Base-by-base conservation (phyloP, 768 basidiomycete species). In the Phylloporus arenicola region DNA sequence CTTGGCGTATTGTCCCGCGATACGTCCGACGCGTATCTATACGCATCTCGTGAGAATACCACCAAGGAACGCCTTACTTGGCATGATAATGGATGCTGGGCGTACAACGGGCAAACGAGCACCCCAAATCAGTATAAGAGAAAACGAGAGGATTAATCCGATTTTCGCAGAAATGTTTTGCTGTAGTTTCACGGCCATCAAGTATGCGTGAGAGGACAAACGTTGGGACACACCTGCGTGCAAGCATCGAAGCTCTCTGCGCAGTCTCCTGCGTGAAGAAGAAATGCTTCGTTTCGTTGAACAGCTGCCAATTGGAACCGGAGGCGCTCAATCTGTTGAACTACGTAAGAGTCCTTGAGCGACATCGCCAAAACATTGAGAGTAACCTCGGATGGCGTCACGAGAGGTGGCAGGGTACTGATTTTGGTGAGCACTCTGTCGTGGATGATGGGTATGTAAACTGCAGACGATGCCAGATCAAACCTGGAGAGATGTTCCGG, bases 201-300 rank as follows among this genome's bases (percentile, higher is more conserved):
- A 1, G 7, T 17, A 48, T 45, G 47, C 45, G 48, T 41, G 47
- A 12, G 57, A 43, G 44, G 41, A 60, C 30, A 25, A 31, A 47
- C 31, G 49, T 37, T 6, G 37, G 25, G 34, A 73, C 79, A 59
- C 63, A 90, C 89, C 54, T 90, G 81, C 0, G 88, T 92, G 64
- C 91, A 93, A 0, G 90, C 91, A 58, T 89, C 86, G 61, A 95
- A 94, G 65, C 89, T 87, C 68, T 94, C 91, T n/a, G 92, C 93
- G 60, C 96, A 99, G 62, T 99, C 96, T 2, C 96, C 96, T 1
- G 96, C 96, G 54, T 99, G 96, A 3, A 99, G 78, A 33, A 99
- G 75, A 70, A 99, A 98, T 0, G 92, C 92, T 60, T 94, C 82
- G 54, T 91, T 89, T 17, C 76, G 76, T 58, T 96, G 87, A 3